phyloP scores from a whole-genome alignment of 176 grass and related monocot species.

The Otatea glauca region DNA sequence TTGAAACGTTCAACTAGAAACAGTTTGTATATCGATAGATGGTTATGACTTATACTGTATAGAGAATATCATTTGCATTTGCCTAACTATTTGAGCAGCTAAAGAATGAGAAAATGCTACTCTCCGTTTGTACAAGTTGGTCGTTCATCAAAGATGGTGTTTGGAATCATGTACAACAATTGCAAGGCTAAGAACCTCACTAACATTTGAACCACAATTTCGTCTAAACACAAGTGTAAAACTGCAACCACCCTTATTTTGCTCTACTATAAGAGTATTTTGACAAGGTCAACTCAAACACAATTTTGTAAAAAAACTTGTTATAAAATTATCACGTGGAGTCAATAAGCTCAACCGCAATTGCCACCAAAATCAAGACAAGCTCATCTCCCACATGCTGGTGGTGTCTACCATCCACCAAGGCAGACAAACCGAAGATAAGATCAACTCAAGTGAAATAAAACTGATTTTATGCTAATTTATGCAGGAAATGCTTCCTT shows the following conservation, averaged over 20 bases:
- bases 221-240: neutral
- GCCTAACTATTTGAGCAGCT: neutral
- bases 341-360: neutral
- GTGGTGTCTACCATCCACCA: constrained; percentile 1
- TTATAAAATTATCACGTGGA: neutral
- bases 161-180: neutral
- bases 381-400: neutral
- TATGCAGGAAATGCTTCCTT: neutral
- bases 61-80: constrained; percentile 14
- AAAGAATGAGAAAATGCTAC: constrained; percentile 1
- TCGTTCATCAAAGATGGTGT: neutral
- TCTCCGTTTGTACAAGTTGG: neutral
- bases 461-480: neutral
- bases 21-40: neutral
- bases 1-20: constrained; percentile 1
- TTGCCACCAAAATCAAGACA: neutral
- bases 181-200: neutral
- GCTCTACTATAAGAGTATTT: neutral
- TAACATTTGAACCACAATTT: neutral
- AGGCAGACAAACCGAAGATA: neutral
- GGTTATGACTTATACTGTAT: neutral
- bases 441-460: neutral
- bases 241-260: neutral
- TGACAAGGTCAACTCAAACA: constrained; percentile 2
- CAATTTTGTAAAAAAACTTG: neutral